phyloP scores from a whole-genome alignment of 495 filamentous ascomycete species.

The Daldinia caldariorum region DNA sequence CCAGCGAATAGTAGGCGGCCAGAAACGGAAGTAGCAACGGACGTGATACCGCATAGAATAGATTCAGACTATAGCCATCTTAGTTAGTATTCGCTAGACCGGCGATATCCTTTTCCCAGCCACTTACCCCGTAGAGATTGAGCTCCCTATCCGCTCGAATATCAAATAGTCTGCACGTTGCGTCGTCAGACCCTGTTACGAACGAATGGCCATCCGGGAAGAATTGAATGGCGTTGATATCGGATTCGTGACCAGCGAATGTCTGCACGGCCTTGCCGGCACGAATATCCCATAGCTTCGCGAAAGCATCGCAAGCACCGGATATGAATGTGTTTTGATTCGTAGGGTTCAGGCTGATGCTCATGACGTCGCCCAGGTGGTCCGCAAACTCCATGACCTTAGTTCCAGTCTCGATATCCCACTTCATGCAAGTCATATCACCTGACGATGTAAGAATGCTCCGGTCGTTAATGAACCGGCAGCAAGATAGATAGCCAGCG shows the following conservation, averaged over 20 bases:
- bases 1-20: conserved; percentile 95
- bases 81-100: conserved; percentile 30
- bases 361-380: conserved; percentile 99
- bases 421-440: conserved; percentile 99
- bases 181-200: conserved; percentile 97
- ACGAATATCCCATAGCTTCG: conserved; percentile 98
- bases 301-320: conserved; percentile 97
- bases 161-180: conserved; percentile 96
- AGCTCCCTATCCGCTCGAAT: conserved; percentile 96
- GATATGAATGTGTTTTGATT: conserved; percentile 99
- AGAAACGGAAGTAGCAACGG: conserved; percentile 97
- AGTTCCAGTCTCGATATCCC: conserved; percentile 97
- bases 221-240: conserved; percentile 99
- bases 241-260: conserved; percentile 97
- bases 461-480: conserved; percentile 98
- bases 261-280: conserved; percentile 98
- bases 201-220: conserved; percentile 99
- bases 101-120: conserved; percentile 3
- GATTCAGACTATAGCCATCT: conserved; percentile 80
- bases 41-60: conserved; percentile 97
- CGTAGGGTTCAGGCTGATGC: conserved; percentile 98
- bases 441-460: conserved; percentile 97
- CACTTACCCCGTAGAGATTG: conserved; percentile 91
- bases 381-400: conserved; percentile 99
- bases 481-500: conserved; percentile 97